phyloP scores from a whole-genome alignment of 1,284 basidiomycete genomes.

The Pseudozyma flocculosa region DNA sequence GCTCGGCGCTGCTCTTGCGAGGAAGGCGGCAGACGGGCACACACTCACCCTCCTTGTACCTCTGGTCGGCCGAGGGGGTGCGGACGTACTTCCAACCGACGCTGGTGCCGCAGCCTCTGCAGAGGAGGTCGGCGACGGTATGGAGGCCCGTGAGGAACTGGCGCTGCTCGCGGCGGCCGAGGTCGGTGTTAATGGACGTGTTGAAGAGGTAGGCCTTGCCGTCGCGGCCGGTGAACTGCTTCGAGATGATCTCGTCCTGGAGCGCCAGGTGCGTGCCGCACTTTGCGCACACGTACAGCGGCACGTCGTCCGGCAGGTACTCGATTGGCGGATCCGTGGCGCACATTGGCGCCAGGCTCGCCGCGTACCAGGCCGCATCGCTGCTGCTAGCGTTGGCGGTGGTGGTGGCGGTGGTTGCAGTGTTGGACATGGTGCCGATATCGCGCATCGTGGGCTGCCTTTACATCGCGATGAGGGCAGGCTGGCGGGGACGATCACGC shows the following conservation, averaged over 20 bases:
- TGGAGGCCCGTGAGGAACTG: conserved; percentile 77
- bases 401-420: too few species aligned
- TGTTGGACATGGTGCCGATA: too few species aligned
- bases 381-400: too few species aligned
- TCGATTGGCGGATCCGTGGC: too few species aligned
- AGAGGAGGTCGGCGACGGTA: conserved; percentile 74
- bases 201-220: conserved; percentile 80
- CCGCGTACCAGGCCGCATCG: too few species aligned
- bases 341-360: too few species aligned
- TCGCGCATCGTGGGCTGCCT: too few species aligned
- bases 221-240: conserved; percentile 78
- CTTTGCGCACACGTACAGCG: conserved; percentile 44
- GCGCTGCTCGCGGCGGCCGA: conserved; percentile 73
- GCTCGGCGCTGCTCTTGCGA: not conserved
- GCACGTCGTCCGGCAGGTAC: conserved; percentile 10
- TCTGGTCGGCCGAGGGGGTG: conserved; percentile 74
- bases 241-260: conserved; percentile 79
- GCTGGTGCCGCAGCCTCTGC: conserved; percentile 73
- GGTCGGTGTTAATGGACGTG: conserved; percentile 72
- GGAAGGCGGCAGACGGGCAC: conserved; percentile 16
- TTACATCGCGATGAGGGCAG: too few species aligned
- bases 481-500: too few species aligned
- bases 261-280: conserved; percentile 49
- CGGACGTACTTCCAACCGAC: conserved; percentile 83
- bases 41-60: conserved; percentile 76